Conservation (phyloP, 805 yeast genomes). For the Starmerella davenportii region DNA sequence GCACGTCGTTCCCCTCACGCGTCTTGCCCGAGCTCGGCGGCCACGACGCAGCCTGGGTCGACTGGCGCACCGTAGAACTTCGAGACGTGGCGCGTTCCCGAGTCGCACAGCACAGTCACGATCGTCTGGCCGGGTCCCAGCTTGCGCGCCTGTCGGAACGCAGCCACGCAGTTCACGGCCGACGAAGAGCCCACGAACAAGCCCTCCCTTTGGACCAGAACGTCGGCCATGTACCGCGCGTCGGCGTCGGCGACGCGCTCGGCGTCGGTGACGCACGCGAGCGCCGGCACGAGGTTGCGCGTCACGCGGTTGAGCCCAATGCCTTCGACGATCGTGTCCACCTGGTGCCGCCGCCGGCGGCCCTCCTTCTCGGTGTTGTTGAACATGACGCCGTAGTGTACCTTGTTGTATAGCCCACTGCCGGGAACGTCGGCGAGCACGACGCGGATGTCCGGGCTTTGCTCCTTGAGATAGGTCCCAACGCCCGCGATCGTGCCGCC, state of each 20-base stretch:
- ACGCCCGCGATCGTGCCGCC: conserved; percentile 97
- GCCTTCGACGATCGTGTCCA: conserved; percentile 87
- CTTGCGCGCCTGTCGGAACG: conserved; percentile 38
- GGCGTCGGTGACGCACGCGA: conserved; percentile 54
- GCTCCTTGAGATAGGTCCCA: conserved; percentile 48
- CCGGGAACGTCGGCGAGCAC: conserved; percentile 93
- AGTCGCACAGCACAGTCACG: conserved; percentile 79
- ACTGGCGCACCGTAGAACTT: conserved; percentile 56
- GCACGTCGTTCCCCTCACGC: no score
- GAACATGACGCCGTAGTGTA: conserved; percentile 86
- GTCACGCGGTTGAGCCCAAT: conserved; percentile 82
- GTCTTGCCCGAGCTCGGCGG: no score
- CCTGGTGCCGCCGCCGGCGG: conserved; percentile 85
- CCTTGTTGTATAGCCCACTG: conserved; percentile 69
- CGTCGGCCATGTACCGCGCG: conserved; percentile 79
- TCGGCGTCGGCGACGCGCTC: conserved; percentile 61
- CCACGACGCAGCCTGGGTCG: conserved; percentile 6
- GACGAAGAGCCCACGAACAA: conserved; percentile 81
- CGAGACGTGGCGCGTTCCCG: conserved; percentile 76
- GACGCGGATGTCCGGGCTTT: conserved; percentile 28
- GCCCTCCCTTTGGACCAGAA: conserved; percentile 65
- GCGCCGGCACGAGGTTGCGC: conserved; percentile 58
- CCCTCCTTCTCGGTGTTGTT: conserved; percentile 82
- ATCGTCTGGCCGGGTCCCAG: conserved; percentile 46
- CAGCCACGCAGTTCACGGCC: conserved; percentile 89